phyloP scores from a whole-genome alignment of 371 early-diverging fungal genomes.

The Saksenaea vasiformis region DNA sequence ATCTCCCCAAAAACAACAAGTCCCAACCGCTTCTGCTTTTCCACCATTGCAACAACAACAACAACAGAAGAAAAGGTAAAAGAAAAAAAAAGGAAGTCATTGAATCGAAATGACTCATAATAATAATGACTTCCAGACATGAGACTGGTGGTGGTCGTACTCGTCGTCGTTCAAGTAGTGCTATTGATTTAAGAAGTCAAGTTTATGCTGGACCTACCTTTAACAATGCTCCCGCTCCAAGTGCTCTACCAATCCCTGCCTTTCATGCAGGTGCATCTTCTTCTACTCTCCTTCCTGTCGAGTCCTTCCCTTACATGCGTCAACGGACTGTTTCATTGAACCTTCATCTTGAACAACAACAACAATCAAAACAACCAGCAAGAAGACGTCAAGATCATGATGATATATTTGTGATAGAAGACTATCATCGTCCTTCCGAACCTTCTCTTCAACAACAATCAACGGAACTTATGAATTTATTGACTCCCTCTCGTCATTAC shows the following conservation, averaged over 20 bases:
- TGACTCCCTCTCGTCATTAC: conserved; percentile 18
- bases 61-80: neutral
- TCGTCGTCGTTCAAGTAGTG: conserved; percentile 10
- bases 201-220: conserved; percentile 82
- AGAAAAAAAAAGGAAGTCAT: neutral
- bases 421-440: neutral
- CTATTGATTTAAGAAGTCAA: conserved; percentile 17
- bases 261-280: conserved; percentile 35
- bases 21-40: conserved; percentile 1
- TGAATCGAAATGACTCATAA: neutral
- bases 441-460: conserved; percentile 33
- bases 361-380: neutral
- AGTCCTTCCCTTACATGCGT: conserved; percentile 16
- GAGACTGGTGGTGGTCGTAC: conserved; percentile 2
- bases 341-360: conserved; percentile 6
- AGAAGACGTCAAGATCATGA: conserved; percentile 1
- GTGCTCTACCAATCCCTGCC: conserved; percentile 73
- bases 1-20: neutral
- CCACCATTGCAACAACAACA: neutral
- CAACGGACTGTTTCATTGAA: conserved; percentile 18
- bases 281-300: conserved; percentile 17
- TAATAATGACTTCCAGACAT: neutral
- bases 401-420: conserved; percentile 7
- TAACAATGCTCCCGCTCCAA: conserved; percentile 79
- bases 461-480: conserved; percentile 30